Conservation (phyloP, 2,329 filamentous ascomycete genomes). For the Zasmidium angulare region DNA sequence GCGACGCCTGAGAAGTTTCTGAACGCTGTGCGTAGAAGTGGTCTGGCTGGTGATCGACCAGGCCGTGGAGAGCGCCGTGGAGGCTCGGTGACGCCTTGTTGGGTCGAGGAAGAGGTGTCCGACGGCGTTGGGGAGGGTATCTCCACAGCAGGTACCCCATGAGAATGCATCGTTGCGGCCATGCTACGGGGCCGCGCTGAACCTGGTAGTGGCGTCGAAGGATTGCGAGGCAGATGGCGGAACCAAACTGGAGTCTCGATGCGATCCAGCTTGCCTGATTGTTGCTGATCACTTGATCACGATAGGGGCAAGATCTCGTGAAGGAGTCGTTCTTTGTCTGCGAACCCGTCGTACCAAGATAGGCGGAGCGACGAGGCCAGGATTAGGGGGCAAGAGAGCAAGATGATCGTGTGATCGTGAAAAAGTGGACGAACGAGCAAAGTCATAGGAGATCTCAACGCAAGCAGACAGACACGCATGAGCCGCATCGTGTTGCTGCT, state of each 20-base stretch:
- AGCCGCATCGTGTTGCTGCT: constrained; percentile 15
- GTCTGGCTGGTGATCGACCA: constrained; percentile 29
- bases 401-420: not conserved
- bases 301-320: not conserved
- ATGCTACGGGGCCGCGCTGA: constrained; percentile 16
- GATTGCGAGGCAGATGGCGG: constrained; percentile 25
- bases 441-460: constrained; percentile 14
- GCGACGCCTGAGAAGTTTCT: constrained; percentile 43
- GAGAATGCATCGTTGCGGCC: constrained; percentile 21
- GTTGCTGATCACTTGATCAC: not conserved
- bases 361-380: not conserved
- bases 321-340: constrained; percentile 16
- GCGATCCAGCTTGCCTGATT: constrained; percentile 28
- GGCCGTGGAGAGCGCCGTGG: constrained; percentile 14
- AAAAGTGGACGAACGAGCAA: not conserved
- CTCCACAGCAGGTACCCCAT: constrained; percentile 28
- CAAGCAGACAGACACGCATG: constrained; percentile 23
- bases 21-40: constrained; percentile 38
- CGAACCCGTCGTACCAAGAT: not conserved
- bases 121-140: constrained; percentile 30
- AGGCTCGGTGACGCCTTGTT: constrained; percentile 18
- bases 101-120: constrained; percentile 26
- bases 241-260: constrained; percentile 34
- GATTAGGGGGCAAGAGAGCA: not conserved
- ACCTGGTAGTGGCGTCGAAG: constrained; percentile 17